Conservation (phyloP, 345 rosid genomes). For the Melaleuca alternifolia region DNA sequence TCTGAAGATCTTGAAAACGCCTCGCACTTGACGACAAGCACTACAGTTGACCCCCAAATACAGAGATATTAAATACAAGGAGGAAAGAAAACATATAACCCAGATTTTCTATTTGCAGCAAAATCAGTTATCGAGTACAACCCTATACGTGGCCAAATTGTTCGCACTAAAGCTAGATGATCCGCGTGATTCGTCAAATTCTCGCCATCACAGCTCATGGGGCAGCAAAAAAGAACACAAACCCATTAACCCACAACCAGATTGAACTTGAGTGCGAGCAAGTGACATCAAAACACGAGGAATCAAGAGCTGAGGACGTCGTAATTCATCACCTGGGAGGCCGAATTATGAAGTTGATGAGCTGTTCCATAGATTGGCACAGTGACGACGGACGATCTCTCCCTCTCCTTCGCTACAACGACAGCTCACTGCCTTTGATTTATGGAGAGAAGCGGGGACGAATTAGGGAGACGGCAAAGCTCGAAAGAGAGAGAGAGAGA, state of each 20-base stretch:
- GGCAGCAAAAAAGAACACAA: neutral
- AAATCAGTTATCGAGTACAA: neutral
- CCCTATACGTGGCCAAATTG: neutral
- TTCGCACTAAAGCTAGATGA: neutral
- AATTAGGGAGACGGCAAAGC: neutral
- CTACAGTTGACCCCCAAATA: neutral
- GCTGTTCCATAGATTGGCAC: constrained; percentile 53
- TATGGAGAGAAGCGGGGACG: neutral
- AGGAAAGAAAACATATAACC: neutral
- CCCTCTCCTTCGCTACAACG: neutral
- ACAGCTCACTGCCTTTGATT: neutral
- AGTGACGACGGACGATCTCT: neutral
- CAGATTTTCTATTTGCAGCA: neutral
- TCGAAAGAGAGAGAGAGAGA: neutral
- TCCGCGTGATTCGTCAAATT: neutral
- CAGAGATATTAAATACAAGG: neutral
- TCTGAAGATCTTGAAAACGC: neutral
- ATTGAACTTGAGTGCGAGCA: neutral
- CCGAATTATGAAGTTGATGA: constrained; percentile 87
- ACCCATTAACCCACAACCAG: neutral
- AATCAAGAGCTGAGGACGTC: neutral
- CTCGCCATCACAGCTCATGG: neutral
- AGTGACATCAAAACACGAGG: neutral
- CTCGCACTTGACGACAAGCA: neutral
- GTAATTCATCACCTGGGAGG: constrained; percentile 67